These are phyloP conservation scores for Odontarrhena argentea DNA, from an alignment of 345 rosid genomes.

Conservation along the genomic window DNA sequence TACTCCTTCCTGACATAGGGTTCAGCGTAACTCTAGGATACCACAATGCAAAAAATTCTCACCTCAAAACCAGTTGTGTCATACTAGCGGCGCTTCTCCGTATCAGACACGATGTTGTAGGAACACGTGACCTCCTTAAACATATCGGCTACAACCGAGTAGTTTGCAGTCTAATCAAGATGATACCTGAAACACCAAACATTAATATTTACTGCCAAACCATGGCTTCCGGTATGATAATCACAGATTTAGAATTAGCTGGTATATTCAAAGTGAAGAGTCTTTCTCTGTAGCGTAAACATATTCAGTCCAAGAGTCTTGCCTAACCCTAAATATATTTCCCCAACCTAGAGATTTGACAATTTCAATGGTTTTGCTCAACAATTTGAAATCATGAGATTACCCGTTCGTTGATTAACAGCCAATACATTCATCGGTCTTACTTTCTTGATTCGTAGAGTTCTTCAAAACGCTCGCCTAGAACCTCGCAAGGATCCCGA, in stretches of 20 bases:
- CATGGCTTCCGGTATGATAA: neutral
- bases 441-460: slow-evolving; percentile 93
- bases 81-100: slow-evolving; percentile 82
- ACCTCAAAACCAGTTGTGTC: slow-evolving; percentile 99
- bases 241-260: slow-evolving; percentile 3
- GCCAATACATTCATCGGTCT: slow-evolving; percentile 91
- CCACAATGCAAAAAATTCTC: slow-evolving; percentile 31
- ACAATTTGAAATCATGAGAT: neutral
- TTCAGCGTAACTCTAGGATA: neutral
- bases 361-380: neutral
- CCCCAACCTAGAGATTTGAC: too few relatives aligned
- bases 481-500: slow-evolving; percentile 93
- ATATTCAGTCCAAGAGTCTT: slow-evolving; percentile 16
- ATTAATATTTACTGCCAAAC: neutral
- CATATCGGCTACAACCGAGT: slow-evolving; percentile 87
- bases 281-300: neutral
- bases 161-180: slow-evolving; percentile 97
- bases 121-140: slow-evolving; percentile 96
- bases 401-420: slow-evolving; percentile 61
- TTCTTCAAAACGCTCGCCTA: slow-evolving; percentile 58
- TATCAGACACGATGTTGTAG: slow-evolving; percentile 85
- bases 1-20: neutral
- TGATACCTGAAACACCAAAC: slow-evolving; percentile 72
- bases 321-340: slow-evolving; percentile 23
- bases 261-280: neutral